phyloP scores from a whole-genome alignment of 2,329 filamentous ascomycete species.

The Xylariaceae sp. region DNA sequence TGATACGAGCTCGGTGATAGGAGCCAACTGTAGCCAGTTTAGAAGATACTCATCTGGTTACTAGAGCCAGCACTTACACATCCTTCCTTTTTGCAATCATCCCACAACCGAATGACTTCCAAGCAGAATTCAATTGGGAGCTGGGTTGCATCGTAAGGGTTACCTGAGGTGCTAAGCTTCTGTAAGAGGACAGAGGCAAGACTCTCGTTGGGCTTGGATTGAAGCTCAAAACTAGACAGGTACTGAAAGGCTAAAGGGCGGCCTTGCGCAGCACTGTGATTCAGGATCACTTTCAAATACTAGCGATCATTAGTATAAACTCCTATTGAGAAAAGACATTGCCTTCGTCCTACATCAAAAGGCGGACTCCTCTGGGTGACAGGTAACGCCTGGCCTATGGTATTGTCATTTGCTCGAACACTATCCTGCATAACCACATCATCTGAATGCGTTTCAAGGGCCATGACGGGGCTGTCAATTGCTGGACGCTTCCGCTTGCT shows the following conservation, averaged over 20 bases:
- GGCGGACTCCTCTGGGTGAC: constrained; percentile 36
- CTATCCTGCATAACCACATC: constrained; percentile 46
- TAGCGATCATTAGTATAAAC: constrained; percentile 40
- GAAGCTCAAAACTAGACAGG: constrained; percentile 68
- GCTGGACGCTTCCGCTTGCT: constrained; percentile 72
- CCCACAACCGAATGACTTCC: constrained; percentile 71
- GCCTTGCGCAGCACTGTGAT: constrained; percentile 61
- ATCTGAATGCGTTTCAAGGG: constrained; percentile 59
- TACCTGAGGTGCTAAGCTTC: constrained; percentile 64
- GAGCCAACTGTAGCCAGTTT: constrained; percentile 54
- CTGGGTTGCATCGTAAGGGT: constrained; percentile 54
- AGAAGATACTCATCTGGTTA: neutral
- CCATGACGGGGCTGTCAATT: constrained; percentile 69
- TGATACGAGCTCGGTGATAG: constrained; percentile 69
- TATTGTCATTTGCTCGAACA: constrained; percentile 22
- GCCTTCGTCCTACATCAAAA: constrained; percentile 51
- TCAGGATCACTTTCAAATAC: constrained; percentile 68
- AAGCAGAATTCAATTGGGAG: constrained; percentile 69
- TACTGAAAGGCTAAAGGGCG: constrained; percentile 71
- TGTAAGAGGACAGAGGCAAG: constrained; percentile 73
- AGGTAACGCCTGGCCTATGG: constrained; percentile 19
- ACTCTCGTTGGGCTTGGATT: constrained; percentile 65
- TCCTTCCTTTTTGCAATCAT: constrained; percentile 67
- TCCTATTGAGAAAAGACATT: neutral
- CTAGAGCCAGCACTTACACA: constrained; percentile 36